Base-by-base conservation (phyloP, 1,139 yeast species). In the Blastobotrys capitulatus region DNA sequence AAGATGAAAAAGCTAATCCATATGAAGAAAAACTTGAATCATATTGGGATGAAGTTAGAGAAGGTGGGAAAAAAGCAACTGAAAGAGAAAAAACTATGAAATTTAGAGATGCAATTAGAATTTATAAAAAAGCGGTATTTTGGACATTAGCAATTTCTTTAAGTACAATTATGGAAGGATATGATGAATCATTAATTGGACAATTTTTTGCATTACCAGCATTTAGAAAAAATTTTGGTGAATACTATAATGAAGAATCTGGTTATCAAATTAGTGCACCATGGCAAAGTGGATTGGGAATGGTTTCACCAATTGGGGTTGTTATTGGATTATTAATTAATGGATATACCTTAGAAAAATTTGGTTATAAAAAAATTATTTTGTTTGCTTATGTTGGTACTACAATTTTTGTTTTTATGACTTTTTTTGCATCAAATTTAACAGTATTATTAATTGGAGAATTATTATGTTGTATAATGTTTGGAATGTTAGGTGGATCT, bases 291-390 rank as follows among this genome's bases (percentile, higher is more conserved):
- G 75, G 68, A 6, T 61, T 75, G 42, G 60, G 68, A 18, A 68
- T 70, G 68, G 67, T 70, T 20, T 61, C 66, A 71, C 36, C 71
- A 65, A 12, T 63, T 72, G 46, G 62, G 67, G 27, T 68, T 34
- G 38, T 59, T 18, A 10, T 53, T 6, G 60, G 59, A 2, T 46
- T 51, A 2, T 42, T 58, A 13, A 37, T 50, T 15, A 53, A 47
- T 25, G 58, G 54, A 13, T 32, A 26, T 27, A 44, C 50, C 7
- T 67, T 73, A 49, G 81, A 77, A 55, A 66, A 70, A 48, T 54
- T 72, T 51, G 82, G 82, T 45, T 68, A 79, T 61, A 68, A 73
- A 51, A 66, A 69, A 66, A 71, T 77, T 39, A 65, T 76, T 43
- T 68, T 75, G 50, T 55, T 70, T 26, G 42, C 57, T 6, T 45